Evolutionary conservation across 208 protist species (phyloP).

Genomic region (Trypanosomatidae sp.): DNA sequence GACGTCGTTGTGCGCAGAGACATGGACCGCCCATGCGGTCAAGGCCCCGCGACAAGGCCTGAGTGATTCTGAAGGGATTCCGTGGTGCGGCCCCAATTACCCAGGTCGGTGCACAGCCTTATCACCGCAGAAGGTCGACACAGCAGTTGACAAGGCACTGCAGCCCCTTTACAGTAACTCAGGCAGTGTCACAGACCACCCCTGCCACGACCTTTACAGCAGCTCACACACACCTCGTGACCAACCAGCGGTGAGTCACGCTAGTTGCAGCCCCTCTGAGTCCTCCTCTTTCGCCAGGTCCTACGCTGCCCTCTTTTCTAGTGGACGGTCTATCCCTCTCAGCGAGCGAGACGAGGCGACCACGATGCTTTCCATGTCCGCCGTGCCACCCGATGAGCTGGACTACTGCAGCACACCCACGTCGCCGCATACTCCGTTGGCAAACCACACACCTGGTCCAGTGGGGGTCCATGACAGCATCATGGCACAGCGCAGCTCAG

Average conservation of each 20-base stretch:
- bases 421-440: constrained; percentile 38
- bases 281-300: constrained; percentile 2
- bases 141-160: not conserved
- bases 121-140: not conserved
- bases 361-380: not conserved
- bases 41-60: not conserved
- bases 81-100: not conserved
- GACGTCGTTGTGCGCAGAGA: not conserved
- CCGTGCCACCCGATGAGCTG: not conserved
- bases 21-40: not conserved
- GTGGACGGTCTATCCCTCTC: not conserved
- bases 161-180: not conserved
- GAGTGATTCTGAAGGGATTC: not conserved
- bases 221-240: constrained; percentile 12
- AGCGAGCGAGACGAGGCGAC: not conserved
- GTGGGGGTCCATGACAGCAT: constrained; percentile 8
- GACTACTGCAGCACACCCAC: constrained; percentile 2
- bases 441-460: constrained; percentile 23
- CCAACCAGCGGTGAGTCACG: not conserved
- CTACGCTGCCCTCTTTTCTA: not conserved
- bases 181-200: not conserved
- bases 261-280: constrained; percentile 1
- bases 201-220: not conserved
- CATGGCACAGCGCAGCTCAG: constrained; percentile 14
- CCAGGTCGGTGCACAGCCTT: not conserved